A percentile compares a stretch with the other conserved stretches of the same genome.
phyloP scores from a whole-genome alignment of 2,329 filamentous ascomycete genomes.

The Intubia oerlemansii region DNA sequence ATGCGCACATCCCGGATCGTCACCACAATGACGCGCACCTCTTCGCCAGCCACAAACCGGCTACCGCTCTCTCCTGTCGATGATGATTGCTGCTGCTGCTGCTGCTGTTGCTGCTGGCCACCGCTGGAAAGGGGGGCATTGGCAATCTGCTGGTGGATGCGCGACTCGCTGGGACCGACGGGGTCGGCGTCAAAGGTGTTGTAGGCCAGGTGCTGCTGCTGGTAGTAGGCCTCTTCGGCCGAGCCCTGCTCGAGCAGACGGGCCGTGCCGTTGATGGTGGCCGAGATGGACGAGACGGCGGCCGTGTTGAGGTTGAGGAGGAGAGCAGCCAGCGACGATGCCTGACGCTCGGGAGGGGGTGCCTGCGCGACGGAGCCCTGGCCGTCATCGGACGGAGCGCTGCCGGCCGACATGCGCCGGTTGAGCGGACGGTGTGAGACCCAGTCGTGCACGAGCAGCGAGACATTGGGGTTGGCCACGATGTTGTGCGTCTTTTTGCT shows the following conservation, averaged over 20 bases:
- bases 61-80: constrained; percentile 33
- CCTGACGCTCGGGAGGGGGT: constrained; percentile 24
- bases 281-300: constrained; percentile 70
- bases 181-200: constrained; percentile 56
- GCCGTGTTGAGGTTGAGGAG: constrained; percentile 82
- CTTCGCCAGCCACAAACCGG: constrained; percentile 58
- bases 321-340: constrained; percentile 57
- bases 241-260: constrained; percentile 49
- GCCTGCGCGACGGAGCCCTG: background rate
- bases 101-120: constrained; percentile 15
- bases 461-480: constrained; percentile 65
- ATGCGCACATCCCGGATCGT: constrained; percentile 68
- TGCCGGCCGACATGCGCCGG: constrained; percentile 35
- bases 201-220: constrained; percentile 67
- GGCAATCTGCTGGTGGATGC: constrained; percentile 14
- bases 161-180: constrained; percentile 16
- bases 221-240: constrained; percentile 70
- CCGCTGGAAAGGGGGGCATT: constrained; percentile 4
- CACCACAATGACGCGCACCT: constrained; percentile 75
- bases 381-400: constrained; percentile 20
- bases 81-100: constrained; percentile 6
- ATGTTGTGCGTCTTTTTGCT: constrained; percentile 71
- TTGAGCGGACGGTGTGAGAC: constrained; percentile 79
- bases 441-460: constrained; percentile 92
- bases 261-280: constrained; percentile 82